phyloP scores from a whole-genome alignment of 176 grass and related monocot genomes.

The Aegilops umbellulata region DNA sequence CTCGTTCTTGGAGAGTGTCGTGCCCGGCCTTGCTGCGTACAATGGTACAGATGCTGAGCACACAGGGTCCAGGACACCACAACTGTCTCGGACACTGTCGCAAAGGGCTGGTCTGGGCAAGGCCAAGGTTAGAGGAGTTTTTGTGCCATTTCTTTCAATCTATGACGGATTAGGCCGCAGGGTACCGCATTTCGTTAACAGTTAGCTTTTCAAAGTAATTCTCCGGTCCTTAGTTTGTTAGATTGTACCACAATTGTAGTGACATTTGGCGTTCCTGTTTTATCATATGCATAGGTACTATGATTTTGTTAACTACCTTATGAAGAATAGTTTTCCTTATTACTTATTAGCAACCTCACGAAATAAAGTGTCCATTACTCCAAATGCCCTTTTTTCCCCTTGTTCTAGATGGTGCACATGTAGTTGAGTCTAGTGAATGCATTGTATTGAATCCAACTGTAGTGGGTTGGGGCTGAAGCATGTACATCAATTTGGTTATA shows the following conservation, averaged over 20 bases:
- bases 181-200: neutral
- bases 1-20: constrained; percentile 37
- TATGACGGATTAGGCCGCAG: neutral
- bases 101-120: constrained; percentile 63
- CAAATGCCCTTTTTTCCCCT: neutral
- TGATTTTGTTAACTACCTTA: neutral
- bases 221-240: neutral
- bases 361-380: neutral
- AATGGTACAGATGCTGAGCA: neutral
- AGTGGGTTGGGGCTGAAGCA: neutral
- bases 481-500: neutral
- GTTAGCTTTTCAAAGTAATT: constrained; percentile 3
- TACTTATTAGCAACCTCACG: neutral
- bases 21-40: constrained; percentile 34
- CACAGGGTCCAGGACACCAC: constrained; percentile 32
- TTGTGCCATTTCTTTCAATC: constrained; percentile 15
- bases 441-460: neutral
- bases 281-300: constrained; percentile 1
- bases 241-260: constrained; percentile 1
- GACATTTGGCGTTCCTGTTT: constrained; percentile 1
- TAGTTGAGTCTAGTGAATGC: constrained; percentile 2
- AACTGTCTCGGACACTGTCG: constrained; percentile 54
- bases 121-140: constrained; percentile 57
- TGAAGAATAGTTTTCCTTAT: neutral
- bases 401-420: neutral